These are phyloP conservation scores for Tephrocybe rancida DNA, from an alignment of 768 basidiomycete genomes.

Conservation along the genomic window DNA sequence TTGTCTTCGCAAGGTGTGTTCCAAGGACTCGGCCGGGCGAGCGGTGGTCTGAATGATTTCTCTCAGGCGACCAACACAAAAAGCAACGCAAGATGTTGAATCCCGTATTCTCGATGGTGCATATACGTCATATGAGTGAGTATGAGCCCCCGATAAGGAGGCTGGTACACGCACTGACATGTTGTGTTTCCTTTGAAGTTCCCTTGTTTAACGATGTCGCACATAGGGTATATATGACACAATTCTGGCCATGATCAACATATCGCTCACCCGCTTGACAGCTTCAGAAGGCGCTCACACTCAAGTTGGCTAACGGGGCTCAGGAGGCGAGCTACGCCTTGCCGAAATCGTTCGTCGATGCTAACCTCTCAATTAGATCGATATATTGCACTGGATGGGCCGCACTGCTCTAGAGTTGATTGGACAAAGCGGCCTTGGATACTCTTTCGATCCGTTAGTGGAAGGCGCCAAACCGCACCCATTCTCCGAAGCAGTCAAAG, in stretches of 20 bases:
- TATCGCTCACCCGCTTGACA: background rate
- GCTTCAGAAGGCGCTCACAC: background rate
- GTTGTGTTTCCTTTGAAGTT: too few species aligned
- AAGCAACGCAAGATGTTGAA: too few species aligned
- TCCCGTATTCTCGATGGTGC: too few species aligned
- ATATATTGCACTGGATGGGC: slow-evolving; percentile 8
- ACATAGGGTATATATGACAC: slow-evolving; percentile 11
- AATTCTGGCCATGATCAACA: background rate
- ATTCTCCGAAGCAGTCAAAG: slow-evolving; percentile 2
- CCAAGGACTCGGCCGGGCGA: too few species aligned
- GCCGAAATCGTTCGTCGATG: background rate
- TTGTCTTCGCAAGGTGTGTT: too few species aligned
- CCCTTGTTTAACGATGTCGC: slow-evolving; percentile 15
- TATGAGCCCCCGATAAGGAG: too few species aligned
- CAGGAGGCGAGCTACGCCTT: slow-evolving; percentile 1
- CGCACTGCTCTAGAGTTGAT: slow-evolving; percentile 12
- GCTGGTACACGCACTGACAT: too few species aligned
- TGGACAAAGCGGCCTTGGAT: slow-evolving; percentile 7
- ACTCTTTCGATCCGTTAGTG: slow-evolving; percentile 1
- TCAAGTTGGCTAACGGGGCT: slow-evolving; percentile 1
- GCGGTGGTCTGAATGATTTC: too few species aligned
- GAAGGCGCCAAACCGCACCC: slow-evolving; percentile 2
- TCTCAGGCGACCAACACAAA: too few species aligned
- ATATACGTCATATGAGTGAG: too few species aligned
- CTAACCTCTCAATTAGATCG: slow-evolving; percentile 5